Conservation (phyloP, 768 basidiomycete genomes). For the Collybia nuda region DNA sequence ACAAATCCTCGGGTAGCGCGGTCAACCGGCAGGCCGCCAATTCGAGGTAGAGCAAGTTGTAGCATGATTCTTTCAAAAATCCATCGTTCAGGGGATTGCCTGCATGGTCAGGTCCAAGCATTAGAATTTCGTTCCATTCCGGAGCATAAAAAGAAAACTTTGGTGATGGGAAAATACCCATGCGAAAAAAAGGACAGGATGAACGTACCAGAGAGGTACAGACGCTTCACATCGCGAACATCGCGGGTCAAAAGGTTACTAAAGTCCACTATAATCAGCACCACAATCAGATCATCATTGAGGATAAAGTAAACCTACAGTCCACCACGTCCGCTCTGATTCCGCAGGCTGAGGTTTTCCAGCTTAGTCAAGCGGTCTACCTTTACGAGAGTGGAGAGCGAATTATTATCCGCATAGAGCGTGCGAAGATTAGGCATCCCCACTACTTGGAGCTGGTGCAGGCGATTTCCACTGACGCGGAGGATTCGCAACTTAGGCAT, state of each 20-base stretch:
- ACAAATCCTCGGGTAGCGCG: constrained; percentile 67
- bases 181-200: constrained; percentile 1
- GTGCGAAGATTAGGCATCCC: constrained; percentile 75
- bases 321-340: constrained; percentile 68
- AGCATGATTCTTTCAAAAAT: constrained; percentile 75
- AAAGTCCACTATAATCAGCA: constrained; percentile 13
- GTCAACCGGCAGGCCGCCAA: constrained; percentile 83
- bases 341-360: constrained; percentile 90
- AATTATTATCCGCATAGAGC: constrained; percentile 90
- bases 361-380: constrained; percentile 63
- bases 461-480: constrained; percentile 78
- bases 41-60: constrained; percentile 91
- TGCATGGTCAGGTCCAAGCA: constrained; percentile 30
- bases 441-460: constrained; percentile 63
- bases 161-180: no score
- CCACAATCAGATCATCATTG: constrained; percentile 18
- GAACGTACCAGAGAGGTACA: constrained; percentile 89
- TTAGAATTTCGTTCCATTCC: constrained; percentile 11
- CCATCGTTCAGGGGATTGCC: constrained; percentile 67
- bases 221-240: constrained; percentile 87
- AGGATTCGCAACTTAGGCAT: constrained; percentile 81
- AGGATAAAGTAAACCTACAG: constrained; percentile 55
- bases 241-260: constrained; percentile 59
- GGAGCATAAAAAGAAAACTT: no score
- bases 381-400: constrained; percentile 48